Evolutionary conservation across 1,139 yeast genomes (phyloP).

Genomic region (Lodderomyces beijingensis): DNA sequence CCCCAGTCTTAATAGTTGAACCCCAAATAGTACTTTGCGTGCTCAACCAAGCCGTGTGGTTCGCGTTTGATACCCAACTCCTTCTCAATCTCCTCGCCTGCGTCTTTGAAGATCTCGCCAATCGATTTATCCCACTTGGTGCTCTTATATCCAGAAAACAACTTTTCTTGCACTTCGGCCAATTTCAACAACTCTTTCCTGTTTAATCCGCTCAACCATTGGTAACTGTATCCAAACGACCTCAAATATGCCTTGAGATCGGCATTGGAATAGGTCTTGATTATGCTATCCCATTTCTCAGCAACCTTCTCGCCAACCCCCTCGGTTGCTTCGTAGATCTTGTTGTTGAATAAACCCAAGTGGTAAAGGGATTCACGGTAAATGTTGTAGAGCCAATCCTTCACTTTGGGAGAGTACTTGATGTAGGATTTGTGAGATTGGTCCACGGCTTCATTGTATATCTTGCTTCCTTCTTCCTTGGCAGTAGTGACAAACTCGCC

Average conservation of each 20-base stretch:
- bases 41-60: constrained; percentile 6
- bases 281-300: constrained; percentile 12
- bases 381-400: constrained; percentile 5
- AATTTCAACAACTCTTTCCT: constrained; percentile 43
- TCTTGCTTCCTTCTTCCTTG: constrained; percentile 4
- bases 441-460: background rate
- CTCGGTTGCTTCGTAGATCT: constrained; percentile 11
- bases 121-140: constrained; percentile 23
- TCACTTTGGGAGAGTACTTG: constrained; percentile 6
- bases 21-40: constrained; percentile 7
- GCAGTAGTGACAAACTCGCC: constrained; percentile 4
- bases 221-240: constrained; percentile 44
- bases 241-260: constrained; percentile 52
- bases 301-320: constrained; percentile 36
- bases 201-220: constrained; percentile 27
- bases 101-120: constrained; percentile 18
- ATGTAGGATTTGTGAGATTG: constrained; percentile 6
- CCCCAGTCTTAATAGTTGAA: constrained; percentile 3
- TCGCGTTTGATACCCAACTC: constrained; percentile 17
- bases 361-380: constrained; percentile 7
- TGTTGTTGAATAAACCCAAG: constrained; percentile 9
- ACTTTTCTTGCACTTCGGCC: constrained; percentile 42
- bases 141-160: constrained; percentile 18
- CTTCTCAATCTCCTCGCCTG: constrained; percentile 16
- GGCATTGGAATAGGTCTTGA: constrained; percentile 44